Base-by-base conservation (phyloP, 2,329 filamentous ascomycete genomes). In the Phialocephala subalpina region DNA sequence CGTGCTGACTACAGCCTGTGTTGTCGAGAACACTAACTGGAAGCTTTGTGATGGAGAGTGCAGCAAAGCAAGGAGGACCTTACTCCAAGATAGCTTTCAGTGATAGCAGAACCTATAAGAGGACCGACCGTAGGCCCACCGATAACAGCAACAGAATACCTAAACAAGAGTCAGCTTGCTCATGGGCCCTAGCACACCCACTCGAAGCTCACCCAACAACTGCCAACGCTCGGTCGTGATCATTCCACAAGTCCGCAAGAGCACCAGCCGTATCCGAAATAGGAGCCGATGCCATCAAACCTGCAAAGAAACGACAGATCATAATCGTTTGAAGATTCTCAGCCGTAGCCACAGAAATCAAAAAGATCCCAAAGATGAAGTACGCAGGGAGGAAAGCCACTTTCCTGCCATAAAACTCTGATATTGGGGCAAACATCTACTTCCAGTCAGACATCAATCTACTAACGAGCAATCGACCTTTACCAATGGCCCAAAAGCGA, bases 311-410 rank as follows among this genome's bases (percentile, higher is more conserved):
- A 3, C 73, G 70, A 55, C 57, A 71, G 18, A 75, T 36, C 40
- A 74, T 52, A 22, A 73, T 66, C 4, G 73, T 73, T 33, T 71
- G 29, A 2, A 73, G 38, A 56, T 75, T 73, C 47, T 71, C 72
- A 1, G 78, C 78, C 1, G 79, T 66, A 1, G 78, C 78, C 25
- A 80, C 76, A 8, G 76, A 75, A 7, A 80, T 77, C 40, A 79
- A 75, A 62, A 80, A 80, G 58, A 78, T 79, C 66, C 67, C 80
- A 60, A 80, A 79, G 14, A 78, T 70, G n/a, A 69, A 67, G 57
- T 73, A 77, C 9, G 76, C 77, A 16, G 70, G 62, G 38, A 79
- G 73, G 14, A 79, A 67, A 1, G 78, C 77, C 9, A 49, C 12
- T 22, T 68, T 68, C 16, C 69, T 60, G 6, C 68, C 68, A 55